Conservation (phyloP, 179 eudicot genomes). For the Spinacia oleracea region DNA sequence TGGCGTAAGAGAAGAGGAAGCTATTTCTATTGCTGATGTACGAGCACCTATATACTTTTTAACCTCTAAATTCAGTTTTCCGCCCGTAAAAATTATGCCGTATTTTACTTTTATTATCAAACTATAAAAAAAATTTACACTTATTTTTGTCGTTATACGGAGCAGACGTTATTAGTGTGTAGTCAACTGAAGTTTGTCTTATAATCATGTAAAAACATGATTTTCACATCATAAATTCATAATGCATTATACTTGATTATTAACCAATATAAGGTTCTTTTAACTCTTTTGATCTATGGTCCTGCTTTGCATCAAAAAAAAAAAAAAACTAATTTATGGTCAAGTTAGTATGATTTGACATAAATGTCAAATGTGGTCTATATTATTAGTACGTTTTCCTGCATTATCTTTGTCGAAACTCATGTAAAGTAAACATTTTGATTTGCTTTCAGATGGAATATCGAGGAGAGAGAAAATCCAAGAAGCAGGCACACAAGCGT, state of each 20-base stretch:
- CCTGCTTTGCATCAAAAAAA: no score
- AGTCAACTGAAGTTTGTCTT: no score
- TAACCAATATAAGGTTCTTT: neutral
- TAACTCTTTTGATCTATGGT: no score
- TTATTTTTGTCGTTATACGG: neutral
- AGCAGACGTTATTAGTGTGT: no score
- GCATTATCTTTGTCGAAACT: neutral
- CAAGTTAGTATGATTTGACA: neutral
- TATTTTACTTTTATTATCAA: no score
- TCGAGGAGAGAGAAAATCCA: constrained; percentile 56
- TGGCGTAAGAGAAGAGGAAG: constrained; percentile 62
- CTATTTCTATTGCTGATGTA: constrained; percentile 80
- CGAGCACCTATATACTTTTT: constrained; percentile 11
- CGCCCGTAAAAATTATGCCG: neutral
- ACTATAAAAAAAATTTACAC: no score
- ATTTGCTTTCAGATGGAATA: constrained; percentile 68
- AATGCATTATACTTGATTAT: no score
- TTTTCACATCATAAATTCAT: neutral
- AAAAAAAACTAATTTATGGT: no score
- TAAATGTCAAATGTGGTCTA: neutral
- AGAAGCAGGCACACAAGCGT: constrained; percentile 65
- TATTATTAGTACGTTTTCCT: neutral
- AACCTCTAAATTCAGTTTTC: no score
- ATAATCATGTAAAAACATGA: neutral
- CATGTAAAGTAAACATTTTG: neutral